phyloP scores from a whole-genome alignment of 2,329 filamentous ascomycete genomes.

The Alternaria infectoria region DNA sequence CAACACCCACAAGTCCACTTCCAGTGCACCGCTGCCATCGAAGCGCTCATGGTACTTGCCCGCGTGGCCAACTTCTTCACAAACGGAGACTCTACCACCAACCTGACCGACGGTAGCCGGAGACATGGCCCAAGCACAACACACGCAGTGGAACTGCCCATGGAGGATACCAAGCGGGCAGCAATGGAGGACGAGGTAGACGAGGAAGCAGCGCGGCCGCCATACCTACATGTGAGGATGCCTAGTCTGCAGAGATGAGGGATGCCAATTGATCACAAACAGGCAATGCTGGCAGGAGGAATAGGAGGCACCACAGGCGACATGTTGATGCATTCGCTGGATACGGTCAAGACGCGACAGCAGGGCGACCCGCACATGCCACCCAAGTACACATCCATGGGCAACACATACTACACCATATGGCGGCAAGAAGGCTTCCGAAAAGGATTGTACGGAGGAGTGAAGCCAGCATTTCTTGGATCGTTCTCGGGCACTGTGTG shows the following conservation, averaged over 20 bases:
- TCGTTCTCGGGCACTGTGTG: conserved; percentile 93
- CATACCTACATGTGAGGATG: conserved; percentile 55
- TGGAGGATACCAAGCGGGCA: conserved; percentile 25
- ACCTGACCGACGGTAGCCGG: conserved; percentile 49
- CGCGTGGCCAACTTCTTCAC: conserved; percentile 57
- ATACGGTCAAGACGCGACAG: conserved; percentile 97
- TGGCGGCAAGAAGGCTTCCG: conserved; percentile 88
- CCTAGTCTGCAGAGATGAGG: conserved; percentile 4
- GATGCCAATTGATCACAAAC: conserved; percentile 31
- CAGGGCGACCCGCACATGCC: conserved; percentile 94
- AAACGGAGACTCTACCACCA: conserved; percentile 40
- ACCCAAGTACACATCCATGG: conserved; percentile 89
- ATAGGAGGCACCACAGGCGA: conserved; percentile 92
- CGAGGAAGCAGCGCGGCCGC: conserved; percentile 53
- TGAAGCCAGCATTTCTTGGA: conserved; percentile 85
- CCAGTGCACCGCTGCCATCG: conserved; percentile 21
- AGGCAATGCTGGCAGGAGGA: conserved; percentile 96
- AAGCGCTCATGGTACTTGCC: conserved; percentile 57
- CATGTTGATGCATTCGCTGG: conserved; percentile 97
- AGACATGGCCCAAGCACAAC: conserved; percentile 27
- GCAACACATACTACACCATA: conserved; percentile 90
- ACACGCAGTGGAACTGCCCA: conserved; percentile 28
- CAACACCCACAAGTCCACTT: neutral
- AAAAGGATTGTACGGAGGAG: conserved; percentile 90
- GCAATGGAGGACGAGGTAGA: conserved; percentile 41